Evolutionary conservation across 2,329 filamentous ascomycete genomes (phyloP).

Genomic region (Myriosclerotinia duriaeana): DNA sequence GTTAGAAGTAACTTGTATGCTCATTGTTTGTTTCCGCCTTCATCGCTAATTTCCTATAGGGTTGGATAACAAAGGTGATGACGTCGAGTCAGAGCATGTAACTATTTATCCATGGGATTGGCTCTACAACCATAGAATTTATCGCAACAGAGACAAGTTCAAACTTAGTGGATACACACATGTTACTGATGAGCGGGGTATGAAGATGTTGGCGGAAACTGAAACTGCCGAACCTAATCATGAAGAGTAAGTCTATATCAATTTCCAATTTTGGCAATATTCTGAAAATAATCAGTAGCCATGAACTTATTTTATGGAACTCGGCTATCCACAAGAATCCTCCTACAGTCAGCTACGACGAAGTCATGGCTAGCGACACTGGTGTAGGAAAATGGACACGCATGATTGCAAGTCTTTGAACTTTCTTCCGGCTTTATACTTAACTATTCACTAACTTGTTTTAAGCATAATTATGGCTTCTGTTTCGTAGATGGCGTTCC

Average conservation of each 20-base stretch:
- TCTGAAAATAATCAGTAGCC: neutral
- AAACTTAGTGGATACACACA: neutral
- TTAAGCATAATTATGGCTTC: slow-evolving; percentile 71
- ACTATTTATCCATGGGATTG: slow-evolving; percentile 68
- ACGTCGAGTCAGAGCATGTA: slow-evolving; percentile 58
- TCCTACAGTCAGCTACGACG: slow-evolving; percentile 60
- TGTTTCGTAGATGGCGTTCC: slow-evolving; percentile 74
- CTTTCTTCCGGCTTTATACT: neutral
- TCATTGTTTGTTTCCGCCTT: neutral
- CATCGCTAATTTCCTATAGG: slow-evolving; percentile 47
- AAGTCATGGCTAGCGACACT: slow-evolving; percentile 56
- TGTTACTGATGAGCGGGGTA: neutral
- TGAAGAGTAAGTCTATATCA: neutral
- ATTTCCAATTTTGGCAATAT: neutral
- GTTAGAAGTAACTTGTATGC: slow-evolving; percentile 53
- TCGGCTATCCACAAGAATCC: slow-evolving; percentile 45
- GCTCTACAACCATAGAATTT: slow-evolving; percentile 49
- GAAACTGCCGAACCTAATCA: neutral
- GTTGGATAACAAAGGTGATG: slow-evolving; percentile 42
- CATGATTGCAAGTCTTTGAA: slow-evolving; percentile 54
- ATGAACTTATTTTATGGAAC: slow-evolving; percentile 40
- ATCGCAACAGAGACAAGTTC: neutral
- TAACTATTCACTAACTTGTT: slow-evolving; percentile 24
- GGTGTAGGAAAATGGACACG: slow-evolving; percentile 62
- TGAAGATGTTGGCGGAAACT: neutral